phyloP scores from a whole-genome alignment of 192 early-diverging fungal genomes.

The Gaertneriomyces sp. region DNA sequence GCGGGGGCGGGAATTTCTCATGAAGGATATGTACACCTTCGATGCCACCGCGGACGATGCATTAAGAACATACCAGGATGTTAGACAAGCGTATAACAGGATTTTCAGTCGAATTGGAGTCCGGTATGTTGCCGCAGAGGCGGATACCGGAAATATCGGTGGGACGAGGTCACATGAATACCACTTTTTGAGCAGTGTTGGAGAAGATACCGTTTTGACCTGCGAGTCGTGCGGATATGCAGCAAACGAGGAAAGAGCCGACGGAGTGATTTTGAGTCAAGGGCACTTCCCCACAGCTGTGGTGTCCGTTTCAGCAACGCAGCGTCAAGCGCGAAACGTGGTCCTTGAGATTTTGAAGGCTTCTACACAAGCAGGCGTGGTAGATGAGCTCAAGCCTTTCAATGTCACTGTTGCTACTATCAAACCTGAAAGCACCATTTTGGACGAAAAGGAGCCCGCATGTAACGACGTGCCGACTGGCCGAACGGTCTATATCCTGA shows the following conservation, averaged over 20 bases:
- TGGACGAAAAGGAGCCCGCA: not conserved
- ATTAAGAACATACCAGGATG: slow-evolving; percentile 67
- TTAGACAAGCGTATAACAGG: slow-evolving; percentile 70
- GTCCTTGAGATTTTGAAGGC: no score
- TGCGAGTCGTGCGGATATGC: slow-evolving; percentile 75
- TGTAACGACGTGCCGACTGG: not conserved
- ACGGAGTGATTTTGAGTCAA: slow-evolving; percentile 29
- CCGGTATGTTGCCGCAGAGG: slow-evolving; percentile 75
- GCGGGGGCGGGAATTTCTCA: slow-evolving; percentile 86
- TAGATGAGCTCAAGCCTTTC: not conserved
- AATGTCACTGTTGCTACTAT: slow-evolving; percentile 1
- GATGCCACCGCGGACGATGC: slow-evolving; percentile 67
- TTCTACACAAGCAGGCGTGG: not conserved
- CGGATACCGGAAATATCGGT: slow-evolving; percentile 90
- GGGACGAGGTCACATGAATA: slow-evolving; percentile 87
- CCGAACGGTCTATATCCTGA: slow-evolving; percentile 5
- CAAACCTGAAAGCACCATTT: not conserved
- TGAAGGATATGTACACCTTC: slow-evolving; percentile 95
- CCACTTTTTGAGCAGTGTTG: slow-evolving; percentile 66
- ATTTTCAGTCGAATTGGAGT: slow-evolving; percentile 77
- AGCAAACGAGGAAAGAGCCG: slow-evolving; percentile 80
- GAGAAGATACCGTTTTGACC: slow-evolving; percentile 76
- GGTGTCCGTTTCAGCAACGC: no score
- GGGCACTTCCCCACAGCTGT: not conserved
- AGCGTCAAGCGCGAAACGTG: no score